Evolutionary conservation across 768 basidiomycete genomes (phyloP).

Genomic region (Gloeostereum incarnatum): DNA sequence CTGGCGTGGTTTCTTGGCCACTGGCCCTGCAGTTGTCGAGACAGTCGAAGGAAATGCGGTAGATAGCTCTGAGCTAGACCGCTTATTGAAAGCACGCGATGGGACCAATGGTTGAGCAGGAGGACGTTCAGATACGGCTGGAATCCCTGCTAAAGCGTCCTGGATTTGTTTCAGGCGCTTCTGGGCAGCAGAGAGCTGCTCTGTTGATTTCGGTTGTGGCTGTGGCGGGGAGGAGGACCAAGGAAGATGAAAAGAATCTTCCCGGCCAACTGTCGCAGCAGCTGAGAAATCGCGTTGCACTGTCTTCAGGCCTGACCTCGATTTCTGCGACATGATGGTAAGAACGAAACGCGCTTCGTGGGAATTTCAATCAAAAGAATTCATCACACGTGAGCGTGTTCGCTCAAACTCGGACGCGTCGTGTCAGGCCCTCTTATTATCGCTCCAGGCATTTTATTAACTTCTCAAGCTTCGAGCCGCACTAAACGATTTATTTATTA

Average conservation of each 20-base stretch:
- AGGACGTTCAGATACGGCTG: slow-evolving; percentile 6
- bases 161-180: slow-evolving; percentile 50
- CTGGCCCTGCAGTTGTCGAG: slow-evolving; percentile 13
- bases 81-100: slow-evolving; percentile 26
- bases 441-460: no score
- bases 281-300: slow-evolving; percentile 57
- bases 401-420: no score
- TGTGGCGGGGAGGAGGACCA: slow-evolving; percentile 2
- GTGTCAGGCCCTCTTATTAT: no score
- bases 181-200: slow-evolving; percentile 14
- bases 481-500: no score
- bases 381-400: no score
- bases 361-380: no score
- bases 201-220: slow-evolving; percentile 12
- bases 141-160: slow-evolving; percentile 33
- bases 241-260: neutral
- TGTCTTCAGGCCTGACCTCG: slow-evolving; percentile 51
- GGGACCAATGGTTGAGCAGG: slow-evolving; percentile 17
- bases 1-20: slow-evolving; percentile 44
- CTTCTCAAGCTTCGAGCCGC: no score
- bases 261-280: slow-evolving; percentile 10
- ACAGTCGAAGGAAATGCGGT: slow-evolving; percentile 10
- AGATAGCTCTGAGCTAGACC: slow-evolving; percentile 15
- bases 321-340: no score
- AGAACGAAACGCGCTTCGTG: no score